Evolutionary conservation across 73 alveolate species (phyloP), one percentile per base, ranked within the genome.

Genomic region (Urostyla sp.): DNA sequence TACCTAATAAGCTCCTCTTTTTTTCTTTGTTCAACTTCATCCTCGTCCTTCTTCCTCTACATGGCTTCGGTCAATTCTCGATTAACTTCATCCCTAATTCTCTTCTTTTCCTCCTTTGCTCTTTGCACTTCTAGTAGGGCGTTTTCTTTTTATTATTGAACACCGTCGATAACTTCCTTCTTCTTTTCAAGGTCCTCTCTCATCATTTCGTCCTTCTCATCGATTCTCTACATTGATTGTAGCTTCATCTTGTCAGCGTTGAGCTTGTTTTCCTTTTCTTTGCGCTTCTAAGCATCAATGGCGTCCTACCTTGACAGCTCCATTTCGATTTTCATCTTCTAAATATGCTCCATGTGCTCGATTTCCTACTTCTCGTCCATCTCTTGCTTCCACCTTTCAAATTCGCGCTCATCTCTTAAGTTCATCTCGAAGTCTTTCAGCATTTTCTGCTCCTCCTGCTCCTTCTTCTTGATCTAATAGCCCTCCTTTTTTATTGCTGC

Each of bases 401-500:
- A 95, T 51, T 97, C 99, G 50, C 94, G 86, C 32, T 88, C 94
- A 67, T 97, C 99, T 91, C 98, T 87, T 84, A 94, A 69, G 76
- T 97, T 97, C 61, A 90, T 87, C 76, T 94, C 97, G 45, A 94
- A 85, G 76, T 92, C 96, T 51, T 95, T 96, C 53, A 97, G 88
- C 38, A 96, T 91, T 23, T 94, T 93, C 43, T 85, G 89, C 55
- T 97, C 99, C 61, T 90, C 98, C 48, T 97, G 97, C 55, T 90
- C 90, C 75, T 95, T 83, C 80, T 95, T 97, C 85, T 95, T 93
- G 21, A 96, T 86, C 52, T 85, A 88, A 80, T 89, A 91, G 54
- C 95, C 99, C 88, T 97, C 99, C 48, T 99, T 90, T 34, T 91
- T 55, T 38, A 97, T 95, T 5, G 99, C 99, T n/a, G 99, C 98